These are phyloP conservation scores for Sclerotinia borealis DNA, from an alignment of 2,329 filamentous ascomycete genomes.

Conservation along the genomic window DNA sequence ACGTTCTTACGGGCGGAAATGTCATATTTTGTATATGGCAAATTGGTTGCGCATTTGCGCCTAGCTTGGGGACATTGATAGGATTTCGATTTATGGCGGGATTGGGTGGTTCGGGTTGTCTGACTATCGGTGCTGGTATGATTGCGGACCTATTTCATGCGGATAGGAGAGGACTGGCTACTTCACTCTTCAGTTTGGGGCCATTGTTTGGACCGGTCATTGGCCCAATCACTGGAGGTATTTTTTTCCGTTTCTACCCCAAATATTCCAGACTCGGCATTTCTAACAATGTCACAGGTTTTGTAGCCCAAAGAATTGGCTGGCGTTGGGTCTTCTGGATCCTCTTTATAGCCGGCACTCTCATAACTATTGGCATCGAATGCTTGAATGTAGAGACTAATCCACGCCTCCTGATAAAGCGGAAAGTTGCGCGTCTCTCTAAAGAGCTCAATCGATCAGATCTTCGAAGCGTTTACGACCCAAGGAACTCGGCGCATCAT, in stretches of 20 bases:
- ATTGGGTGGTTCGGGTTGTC: slow-evolving; percentile 43
- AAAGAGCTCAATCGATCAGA: slow-evolving; percentile 41
- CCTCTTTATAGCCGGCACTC: slow-evolving; percentile 21
- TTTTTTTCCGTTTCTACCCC: neutral
- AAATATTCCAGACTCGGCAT: neutral
- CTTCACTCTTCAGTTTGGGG: slow-evolving; percentile 20
- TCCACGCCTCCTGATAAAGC: slow-evolving; percentile 44
- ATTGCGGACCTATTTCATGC: slow-evolving; percentile 21
- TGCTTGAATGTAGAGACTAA: slow-evolving; percentile 43
- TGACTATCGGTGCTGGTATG: slow-evolving; percentile 26
- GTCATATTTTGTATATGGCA: slow-evolving; percentile 48
- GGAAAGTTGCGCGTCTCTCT: slow-evolving; percentile 41
- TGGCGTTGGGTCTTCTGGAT: slow-evolving; percentile 32
- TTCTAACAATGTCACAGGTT: slow-evolving; percentile 20
- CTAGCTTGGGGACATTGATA: slow-evolving; percentile 43
- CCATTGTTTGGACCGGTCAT: slow-evolving; percentile 32
- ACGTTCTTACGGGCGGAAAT: slow-evolving; percentile 38
- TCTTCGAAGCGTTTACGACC: slow-evolving; percentile 40
- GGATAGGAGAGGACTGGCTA: slow-evolving; percentile 19
- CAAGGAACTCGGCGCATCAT: slow-evolving; percentile 15
- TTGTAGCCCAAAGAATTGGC: slow-evolving; percentile 32
- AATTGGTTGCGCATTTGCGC: slow-evolving; percentile 47
- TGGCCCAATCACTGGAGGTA: slow-evolving; percentile 31
- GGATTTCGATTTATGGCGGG: slow-evolving; percentile 57
- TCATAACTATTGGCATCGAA: slow-evolving; percentile 33